Conservation (phyloP, 257 asterid genomes). For the Parsonsia alboflavescens region DNA sequence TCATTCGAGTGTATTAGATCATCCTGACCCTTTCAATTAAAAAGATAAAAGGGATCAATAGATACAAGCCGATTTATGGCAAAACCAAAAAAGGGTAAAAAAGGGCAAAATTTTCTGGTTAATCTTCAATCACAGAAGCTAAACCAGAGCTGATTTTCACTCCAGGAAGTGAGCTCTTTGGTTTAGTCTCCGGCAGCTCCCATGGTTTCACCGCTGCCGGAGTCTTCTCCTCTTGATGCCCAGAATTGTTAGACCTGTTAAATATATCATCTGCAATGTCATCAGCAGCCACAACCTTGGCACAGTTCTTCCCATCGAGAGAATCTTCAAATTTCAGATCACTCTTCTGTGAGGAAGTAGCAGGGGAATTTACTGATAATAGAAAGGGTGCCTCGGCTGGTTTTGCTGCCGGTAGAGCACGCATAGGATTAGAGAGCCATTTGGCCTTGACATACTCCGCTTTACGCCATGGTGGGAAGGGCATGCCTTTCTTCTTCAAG, state of each 20-base stretch:
- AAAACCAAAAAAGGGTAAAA: neutral
- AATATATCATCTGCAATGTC: conserved; percentile 1
- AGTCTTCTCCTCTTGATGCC: conserved; percentile 15
- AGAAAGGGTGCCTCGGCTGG: neutral
- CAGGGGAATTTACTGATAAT: neutral
- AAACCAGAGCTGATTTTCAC: conserved; percentile 61
- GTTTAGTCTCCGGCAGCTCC: conserved; percentile 47
- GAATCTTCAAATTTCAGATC: conserved; percentile 7
- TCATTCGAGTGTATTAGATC: conserved; percentile 12
- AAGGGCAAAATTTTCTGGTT: conserved; percentile 36
- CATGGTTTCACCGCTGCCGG: conserved; percentile 24
- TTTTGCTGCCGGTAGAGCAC: conserved; percentile 16
- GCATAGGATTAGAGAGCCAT: conserved; percentile 72
- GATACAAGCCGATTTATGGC: neutral
- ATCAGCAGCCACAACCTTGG: conserved; percentile 11
- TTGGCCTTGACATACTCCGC: conserved; percentile 72
- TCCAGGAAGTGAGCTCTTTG: conserved; percentile 35
- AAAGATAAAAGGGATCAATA: conserved; percentile 25
- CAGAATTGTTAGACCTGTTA: conserved; percentile 23
- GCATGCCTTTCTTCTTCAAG: conserved; percentile 85
- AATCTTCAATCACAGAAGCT: conserved; percentile 56
- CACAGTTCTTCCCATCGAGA: neutral
- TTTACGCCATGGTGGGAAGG: conserved; percentile 86
- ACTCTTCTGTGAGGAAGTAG: neutral
- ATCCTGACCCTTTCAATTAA: conserved; percentile 18